Evolutionary conservation across 169 alveolate genomes (phyloP).

Genomic region (Cytauxzoon felis): DNA sequence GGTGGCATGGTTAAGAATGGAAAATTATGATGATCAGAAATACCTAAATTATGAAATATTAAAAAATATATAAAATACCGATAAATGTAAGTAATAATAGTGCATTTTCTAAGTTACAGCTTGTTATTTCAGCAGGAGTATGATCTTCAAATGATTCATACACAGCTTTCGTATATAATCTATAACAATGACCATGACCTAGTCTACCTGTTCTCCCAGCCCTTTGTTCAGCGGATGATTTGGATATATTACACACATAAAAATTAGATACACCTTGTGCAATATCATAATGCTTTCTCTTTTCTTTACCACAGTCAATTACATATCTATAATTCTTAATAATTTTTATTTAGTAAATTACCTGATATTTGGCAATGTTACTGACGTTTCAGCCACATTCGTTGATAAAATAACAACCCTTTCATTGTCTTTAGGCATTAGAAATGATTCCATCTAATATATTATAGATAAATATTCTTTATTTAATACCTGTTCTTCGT

Average conservation of each 20-base stretch:
- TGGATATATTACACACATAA: constrained; percentile 83
- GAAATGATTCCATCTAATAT: constrained; percentile 72
- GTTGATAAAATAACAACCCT: constrained; percentile 96
- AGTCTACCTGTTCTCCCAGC: constrained; percentile 99
- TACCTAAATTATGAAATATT: background rate
- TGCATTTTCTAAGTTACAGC: constrained; percentile 27
- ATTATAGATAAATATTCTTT: constrained; percentile 44
- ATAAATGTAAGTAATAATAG: constrained; percentile 18
- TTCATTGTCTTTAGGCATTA: constrained; percentile 83
- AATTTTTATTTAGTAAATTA: background rate
- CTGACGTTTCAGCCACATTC: constrained; percentile 98
- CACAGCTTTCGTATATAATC: constrained; percentile 89
- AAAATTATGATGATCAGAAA: constrained; percentile 32
- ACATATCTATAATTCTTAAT: constrained; percentile 76
- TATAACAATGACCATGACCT: constrained; percentile 96
- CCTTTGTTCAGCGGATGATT: constrained; percentile 93
- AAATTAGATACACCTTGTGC: constrained; percentile 84
- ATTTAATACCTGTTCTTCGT: constrained; percentile 79
- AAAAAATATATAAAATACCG: background rate
- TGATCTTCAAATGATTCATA: constrained; percentile 58
- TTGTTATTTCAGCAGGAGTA: constrained; percentile 46
- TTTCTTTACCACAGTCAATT: constrained; percentile 94
- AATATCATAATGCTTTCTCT: constrained; percentile 83
- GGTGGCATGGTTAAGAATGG: constrained; percentile 55
- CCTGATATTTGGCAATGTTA: constrained; percentile 96